These are phyloP conservation scores for Phytopythium ostracodes DNA, from an alignment of 352 stramenopile species.

Conservation along the genomic window DNA sequence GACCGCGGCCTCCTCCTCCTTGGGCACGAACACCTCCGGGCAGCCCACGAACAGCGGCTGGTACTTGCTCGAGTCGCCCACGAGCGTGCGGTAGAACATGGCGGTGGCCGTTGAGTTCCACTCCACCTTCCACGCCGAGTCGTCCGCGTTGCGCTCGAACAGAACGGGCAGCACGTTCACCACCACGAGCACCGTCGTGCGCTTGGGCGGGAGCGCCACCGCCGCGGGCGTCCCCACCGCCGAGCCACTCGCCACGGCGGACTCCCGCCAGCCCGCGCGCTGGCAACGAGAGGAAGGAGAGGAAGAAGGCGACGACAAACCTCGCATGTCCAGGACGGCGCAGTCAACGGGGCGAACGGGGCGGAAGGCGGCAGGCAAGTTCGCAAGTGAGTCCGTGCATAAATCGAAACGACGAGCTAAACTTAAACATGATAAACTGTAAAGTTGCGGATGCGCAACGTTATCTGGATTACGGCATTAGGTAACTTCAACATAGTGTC, in stretches of 20 bases:
- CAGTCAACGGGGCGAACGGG: no score
- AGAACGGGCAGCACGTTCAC: slow-evolving; percentile 77
- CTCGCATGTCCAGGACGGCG: background rate
- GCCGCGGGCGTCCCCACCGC: background rate
- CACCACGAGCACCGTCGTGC: slow-evolving; percentile 70
- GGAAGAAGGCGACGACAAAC: background rate
- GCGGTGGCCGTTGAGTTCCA: slow-evolving; percentile 71
- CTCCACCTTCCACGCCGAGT: slow-evolving; percentile 51
- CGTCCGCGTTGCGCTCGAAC: slow-evolving; percentile 46
- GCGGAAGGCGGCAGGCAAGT: background rate
- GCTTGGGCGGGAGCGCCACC: background rate
- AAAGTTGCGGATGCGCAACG: background rate
- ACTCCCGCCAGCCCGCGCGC: background rate
- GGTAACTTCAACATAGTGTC: background rate
- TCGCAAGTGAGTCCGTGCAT: background rate
- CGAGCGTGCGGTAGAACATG: slow-evolving; percentile 76
- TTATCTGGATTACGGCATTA: background rate
- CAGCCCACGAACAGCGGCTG: slow-evolving; percentile 69
- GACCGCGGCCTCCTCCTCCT: slow-evolving; percentile 53
- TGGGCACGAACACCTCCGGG: slow-evolving; percentile 65
- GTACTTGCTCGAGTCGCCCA: slow-evolving; percentile 44
- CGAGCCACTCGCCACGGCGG: background rate
- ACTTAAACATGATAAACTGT: background rate
- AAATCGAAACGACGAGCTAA: background rate
- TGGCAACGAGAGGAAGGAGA: no score